These are phyloP conservation scores for Saccharum spontaneum DNA, from an alignment of 176 grass and related monocot species.

Conservation along the genomic window DNA sequence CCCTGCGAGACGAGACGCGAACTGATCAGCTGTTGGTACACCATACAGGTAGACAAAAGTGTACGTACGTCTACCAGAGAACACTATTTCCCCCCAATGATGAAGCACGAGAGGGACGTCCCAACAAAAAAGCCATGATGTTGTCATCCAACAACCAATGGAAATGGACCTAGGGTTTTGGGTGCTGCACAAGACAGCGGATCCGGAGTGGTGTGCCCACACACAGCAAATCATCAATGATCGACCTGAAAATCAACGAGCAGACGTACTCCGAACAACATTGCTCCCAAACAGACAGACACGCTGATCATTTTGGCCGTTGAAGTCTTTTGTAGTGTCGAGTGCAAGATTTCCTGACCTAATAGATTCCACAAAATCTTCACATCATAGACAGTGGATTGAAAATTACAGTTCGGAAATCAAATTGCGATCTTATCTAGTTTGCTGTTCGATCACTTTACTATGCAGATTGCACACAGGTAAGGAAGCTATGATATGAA, in stretches of 20 bases:
- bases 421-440: neutral
- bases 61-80: conserved; percentile 38
- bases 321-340: neutral
- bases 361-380: neutral
- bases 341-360: neutral
- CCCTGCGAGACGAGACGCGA: neutral
- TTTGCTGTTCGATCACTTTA: neutral
- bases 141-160: conserved; percentile 57
- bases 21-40: conserved; percentile 40
- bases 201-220: conserved; percentile 11
- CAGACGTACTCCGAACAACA: neutral
- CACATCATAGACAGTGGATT: neutral
- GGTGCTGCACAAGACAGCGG: conserved; percentile 15
- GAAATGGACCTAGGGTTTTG: conserved; percentile 39
- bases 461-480: neutral
- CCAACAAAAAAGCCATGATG: conserved; percentile 48
- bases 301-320: neutral
- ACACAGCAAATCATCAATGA: neutral
- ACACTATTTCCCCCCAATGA: conserved; percentile 40
- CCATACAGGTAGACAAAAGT: conserved; percentile 48
- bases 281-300: conserved; percentile 30
- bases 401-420: neutral
- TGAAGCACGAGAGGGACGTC: conserved; percentile 41
- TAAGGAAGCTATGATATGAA: neutral
- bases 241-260: conserved; percentile 37